Evolutionary conservation across 108 stramenopile species (phyloP), one percentile per base, ranked within the genome.

Genomic region (Skeletonema tropicum): DNA sequence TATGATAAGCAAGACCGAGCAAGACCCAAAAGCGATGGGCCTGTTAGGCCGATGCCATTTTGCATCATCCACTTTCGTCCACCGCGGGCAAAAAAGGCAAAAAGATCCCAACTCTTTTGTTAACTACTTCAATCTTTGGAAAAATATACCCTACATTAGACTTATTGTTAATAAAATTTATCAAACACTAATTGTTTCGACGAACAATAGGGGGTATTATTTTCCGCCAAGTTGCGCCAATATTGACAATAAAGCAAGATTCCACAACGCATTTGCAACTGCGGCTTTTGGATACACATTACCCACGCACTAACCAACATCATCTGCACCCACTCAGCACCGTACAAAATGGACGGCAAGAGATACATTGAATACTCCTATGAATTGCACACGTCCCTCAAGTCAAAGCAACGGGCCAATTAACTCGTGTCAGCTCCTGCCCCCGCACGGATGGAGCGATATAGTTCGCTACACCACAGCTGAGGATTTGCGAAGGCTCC

Each of bases 401-500:
- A 15, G 42, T 45, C 23, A 55, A 55, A 8, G 23, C 23, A 55
- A n/a, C n/a, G 52, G 21, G 52, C 52, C 52, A 6, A 10, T 52
- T 7, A 52, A 52, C 23, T n/a, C 52, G 23, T 17, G 21, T 2
- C 23, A 55, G 8, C 52, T 55, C 10, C 8, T 55, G 23, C 52
- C 52, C 5, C 23, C 52, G 2, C 52, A 55, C 17, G 52, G 17
- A 55, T 55, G 52, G 52, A 23, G 19, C 23, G 52, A 55, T n/a
- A 66, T 81, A 8, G 66, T 81, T 11, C 48, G 36, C 14, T 75
- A 75, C 29, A 69, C 71, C 41, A 30, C 32, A 12, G 69, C 74
- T 55, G 69, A 66, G 52, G 80, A 81, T 10, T 60, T 81, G 2
- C 70, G 67, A 25, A 36, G 70, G 1, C 74, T 81, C 12, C 64